These are phyloP conservation scores for Hypomontagnella submonticulosa DNA, from an alignment of 495 filamentous ascomycete genomes.

Conservation along the genomic window DNA sequence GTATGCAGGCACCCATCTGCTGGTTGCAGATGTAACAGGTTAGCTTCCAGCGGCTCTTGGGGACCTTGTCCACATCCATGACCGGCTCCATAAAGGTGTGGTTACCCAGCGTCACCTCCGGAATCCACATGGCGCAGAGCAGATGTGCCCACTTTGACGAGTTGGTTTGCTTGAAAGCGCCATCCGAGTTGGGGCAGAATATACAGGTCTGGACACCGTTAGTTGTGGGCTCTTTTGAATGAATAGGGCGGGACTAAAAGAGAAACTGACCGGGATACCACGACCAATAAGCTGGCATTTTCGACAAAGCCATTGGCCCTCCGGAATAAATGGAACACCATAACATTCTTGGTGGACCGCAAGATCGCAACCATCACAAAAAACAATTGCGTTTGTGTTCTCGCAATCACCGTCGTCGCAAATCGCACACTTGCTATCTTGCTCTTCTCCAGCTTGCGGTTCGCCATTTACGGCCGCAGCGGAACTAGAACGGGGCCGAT, in stretches of 20 bases:
- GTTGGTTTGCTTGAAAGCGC: conserved; percentile 98
- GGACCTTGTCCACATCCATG: conserved; percentile 96
- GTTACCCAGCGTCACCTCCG: conserved; percentile 95
- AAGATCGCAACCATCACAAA: conserved; percentile 97
- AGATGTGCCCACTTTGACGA: conserved; percentile 96
- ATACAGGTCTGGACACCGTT: conserved; percentile 78
- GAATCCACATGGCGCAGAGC: conserved; percentile 97
- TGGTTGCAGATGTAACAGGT: conserved; percentile 97
- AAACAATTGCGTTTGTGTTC: conserved; percentile 99
- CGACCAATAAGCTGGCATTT: conserved; percentile 96
- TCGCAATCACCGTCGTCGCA: conserved; percentile 99
- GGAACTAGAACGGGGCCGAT: conserved; percentile 88
- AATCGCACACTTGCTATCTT: conserved; percentile 96
- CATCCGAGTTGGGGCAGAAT: conserved; percentile 97
- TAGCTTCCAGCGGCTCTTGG: conserved; percentile 91
- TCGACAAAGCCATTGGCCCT: conserved; percentile 97
- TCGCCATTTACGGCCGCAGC: conserved; percentile 93
- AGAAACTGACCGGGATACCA: conserved; percentile 76
- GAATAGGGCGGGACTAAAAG: conserved; percentile 34
- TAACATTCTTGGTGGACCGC: conserved; percentile 99
- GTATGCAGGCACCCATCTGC: conserved; percentile 97
- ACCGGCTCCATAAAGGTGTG: conserved; percentile 98
- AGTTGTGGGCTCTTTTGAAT: conserved; percentile 10
- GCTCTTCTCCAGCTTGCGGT: conserved; percentile 87
- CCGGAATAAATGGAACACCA: conserved; percentile 97